Percentiles rank a stretch among this genome's conserved stretches.
These are phyloP conservation scores for Oldenlandia corymbosa DNA, from an alignment of 257 asterid genomes.

Conservation along the genomic window DNA sequence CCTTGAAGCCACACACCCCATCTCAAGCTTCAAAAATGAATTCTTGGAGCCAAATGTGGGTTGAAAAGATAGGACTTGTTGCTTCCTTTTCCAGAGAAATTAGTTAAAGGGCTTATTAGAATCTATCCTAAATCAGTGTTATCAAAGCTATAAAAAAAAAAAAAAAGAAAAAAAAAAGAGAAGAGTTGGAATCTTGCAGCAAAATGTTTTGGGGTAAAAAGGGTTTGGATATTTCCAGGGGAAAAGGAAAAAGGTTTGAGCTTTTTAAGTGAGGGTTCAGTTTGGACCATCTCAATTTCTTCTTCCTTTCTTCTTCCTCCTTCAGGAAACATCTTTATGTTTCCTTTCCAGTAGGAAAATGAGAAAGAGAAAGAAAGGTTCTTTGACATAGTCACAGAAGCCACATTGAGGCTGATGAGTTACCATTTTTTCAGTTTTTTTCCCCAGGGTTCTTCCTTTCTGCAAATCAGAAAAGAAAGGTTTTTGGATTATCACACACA, in stretches of 20 bases:
- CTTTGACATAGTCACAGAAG: conserved; percentile 20
- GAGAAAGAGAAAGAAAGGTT: conserved; percentile 20
- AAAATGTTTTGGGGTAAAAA: no score
- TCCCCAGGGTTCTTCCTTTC: conserved; percentile 9
- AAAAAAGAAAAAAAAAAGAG: neutral
- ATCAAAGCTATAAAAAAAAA: neutral
- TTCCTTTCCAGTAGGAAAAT: conserved; percentile 21
- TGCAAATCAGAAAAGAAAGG: neutral
- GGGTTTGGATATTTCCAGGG: no score
- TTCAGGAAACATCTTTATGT: conserved; percentile 21
- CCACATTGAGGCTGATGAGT: conserved; percentile 27
- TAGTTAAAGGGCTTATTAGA: no score
- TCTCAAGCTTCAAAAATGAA: conserved; percentile 26
- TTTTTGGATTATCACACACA: neutral
- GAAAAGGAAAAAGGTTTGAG: no score
- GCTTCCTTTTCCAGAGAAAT: conserved; percentile 11
- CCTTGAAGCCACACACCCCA: conserved; percentile 91
- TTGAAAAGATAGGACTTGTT: conserved; percentile 28
- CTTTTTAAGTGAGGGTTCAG: conserved; percentile 19
- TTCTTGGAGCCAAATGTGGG: conserved; percentile 37
- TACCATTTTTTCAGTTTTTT: conserved; percentile 17
- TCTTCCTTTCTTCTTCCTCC: conserved; percentile 21
- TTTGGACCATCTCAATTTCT: conserved; percentile 23
- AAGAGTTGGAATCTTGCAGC: no score
- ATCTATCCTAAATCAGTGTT: no score